These are phyloP conservation scores for Selenicereus undatus DNA, from an alignment of 148 eudicot genomes.

Conservation along the genomic window DNA sequence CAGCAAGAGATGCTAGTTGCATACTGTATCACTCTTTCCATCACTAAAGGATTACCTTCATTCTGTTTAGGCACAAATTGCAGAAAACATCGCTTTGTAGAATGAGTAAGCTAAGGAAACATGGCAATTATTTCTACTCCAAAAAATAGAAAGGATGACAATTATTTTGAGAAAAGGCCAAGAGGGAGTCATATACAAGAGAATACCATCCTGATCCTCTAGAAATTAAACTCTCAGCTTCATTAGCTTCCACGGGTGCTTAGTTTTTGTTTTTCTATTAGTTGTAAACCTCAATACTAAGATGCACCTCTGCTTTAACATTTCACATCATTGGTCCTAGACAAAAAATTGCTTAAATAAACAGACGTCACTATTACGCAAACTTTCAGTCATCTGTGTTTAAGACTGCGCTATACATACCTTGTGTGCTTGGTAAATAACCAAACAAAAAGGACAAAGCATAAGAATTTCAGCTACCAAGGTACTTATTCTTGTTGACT, in stretches of 20 bases:
- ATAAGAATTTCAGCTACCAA: neutral
- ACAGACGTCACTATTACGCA: neutral
- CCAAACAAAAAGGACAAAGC: neutral
- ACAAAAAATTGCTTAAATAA: neutral
- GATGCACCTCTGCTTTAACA: neutral
- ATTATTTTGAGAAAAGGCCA: neutral
- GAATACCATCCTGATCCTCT: neutral
- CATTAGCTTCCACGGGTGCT: neutral
- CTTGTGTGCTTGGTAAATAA: too few relatives aligned
- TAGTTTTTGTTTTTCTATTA: neutral
- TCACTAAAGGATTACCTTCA: too few relatives aligned
- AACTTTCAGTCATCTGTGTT: too few relatives aligned
- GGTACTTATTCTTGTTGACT: neutral
- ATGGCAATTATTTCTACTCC: too few relatives aligned
- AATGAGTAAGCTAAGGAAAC: too few relatives aligned
- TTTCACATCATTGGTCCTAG: neutral
- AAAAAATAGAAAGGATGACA: neutral
- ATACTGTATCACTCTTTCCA: too few relatives aligned
- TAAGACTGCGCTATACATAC: too few relatives aligned
- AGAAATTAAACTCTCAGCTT: neutral
- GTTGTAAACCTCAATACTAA: neutral
- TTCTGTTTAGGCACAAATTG: too few relatives aligned
- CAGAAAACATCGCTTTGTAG: too few relatives aligned
- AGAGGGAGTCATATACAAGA: neutral
- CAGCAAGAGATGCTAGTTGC: too few relatives aligned